Conservation (phyloP, 2,329 filamentous ascomycete species). For the Bipolaris victoriae region DNA sequence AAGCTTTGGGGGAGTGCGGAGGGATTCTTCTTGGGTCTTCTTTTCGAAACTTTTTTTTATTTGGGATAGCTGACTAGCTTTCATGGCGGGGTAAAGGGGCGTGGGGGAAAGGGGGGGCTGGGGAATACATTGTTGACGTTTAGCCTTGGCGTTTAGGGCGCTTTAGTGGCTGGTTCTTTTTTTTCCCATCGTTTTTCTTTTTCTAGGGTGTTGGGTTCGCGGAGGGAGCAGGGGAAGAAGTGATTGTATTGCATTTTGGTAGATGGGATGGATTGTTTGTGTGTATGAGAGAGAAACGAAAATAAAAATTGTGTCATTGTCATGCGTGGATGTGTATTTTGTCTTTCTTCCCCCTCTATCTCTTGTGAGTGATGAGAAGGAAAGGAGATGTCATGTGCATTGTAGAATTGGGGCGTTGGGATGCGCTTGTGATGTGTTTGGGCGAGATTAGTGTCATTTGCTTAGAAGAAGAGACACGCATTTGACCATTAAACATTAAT, state of each 20-base stretch:
- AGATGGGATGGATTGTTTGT: background rate
- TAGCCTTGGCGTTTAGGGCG: slow-evolving; percentile 29
- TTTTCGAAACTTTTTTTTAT: background rate
- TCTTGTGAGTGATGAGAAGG: background rate
- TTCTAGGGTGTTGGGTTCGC: too few relatives aligned
- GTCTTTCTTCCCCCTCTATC: background rate
- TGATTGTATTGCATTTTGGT: too few relatives aligned
- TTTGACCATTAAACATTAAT: background rate
- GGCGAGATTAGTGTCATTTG: background rate
- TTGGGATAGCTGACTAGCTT: slow-evolving; percentile 2
- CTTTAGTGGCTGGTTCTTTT: background rate
- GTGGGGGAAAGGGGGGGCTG: too few relatives aligned
- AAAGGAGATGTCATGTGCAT: background rate
- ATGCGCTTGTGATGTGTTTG: too few relatives aligned
- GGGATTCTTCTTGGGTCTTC: slow-evolving; percentile 10
- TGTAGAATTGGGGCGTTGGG: background rate
- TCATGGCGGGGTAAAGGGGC: background rate
- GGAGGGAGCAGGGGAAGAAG: too few relatives aligned
- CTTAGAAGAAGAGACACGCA: background rate
- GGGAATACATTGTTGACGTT: slow-evolving; percentile 18
- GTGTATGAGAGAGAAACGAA: background rate
- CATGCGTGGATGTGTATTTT: background rate
- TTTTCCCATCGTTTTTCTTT: too few relatives aligned
- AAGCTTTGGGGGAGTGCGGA: too few relatives aligned
- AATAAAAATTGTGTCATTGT: background rate